Evolutionary conservation across 257 asterid genomes (phyloP).

Genomic region (Nicotiana undulata): DNA sequence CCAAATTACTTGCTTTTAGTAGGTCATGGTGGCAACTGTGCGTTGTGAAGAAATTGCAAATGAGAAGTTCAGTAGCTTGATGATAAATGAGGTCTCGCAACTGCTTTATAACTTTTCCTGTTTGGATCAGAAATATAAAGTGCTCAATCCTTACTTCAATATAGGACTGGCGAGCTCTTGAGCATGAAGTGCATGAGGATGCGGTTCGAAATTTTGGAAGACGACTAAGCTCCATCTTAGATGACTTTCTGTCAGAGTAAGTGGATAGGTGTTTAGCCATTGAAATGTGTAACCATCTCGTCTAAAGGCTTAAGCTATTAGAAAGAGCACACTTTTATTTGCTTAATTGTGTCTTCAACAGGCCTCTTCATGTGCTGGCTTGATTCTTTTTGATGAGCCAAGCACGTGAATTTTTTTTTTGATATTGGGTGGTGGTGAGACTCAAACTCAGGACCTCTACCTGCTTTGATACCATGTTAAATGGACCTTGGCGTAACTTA

Average conservation of each 20-base stretch:
- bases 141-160: conserved; percentile 7
- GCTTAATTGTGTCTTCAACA: too few relatives aligned
- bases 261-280: background rate
- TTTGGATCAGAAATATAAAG: conserved; percentile 1
- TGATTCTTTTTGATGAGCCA: too few relatives aligned
- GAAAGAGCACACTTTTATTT: too few relatives aligned
- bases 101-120: conserved; percentile 1
- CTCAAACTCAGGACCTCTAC: too few relatives aligned
- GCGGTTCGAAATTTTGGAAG: conserved; percentile 37
- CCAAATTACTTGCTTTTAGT: conserved; percentile 1
- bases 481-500: too few relatives aligned
- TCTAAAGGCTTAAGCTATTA: too few relatives aligned
- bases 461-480: too few relatives aligned
- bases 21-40: conserved; percentile 62
- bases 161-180: conserved; percentile 42
- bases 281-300: too few relatives aligned
- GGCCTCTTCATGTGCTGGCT: too few relatives aligned
- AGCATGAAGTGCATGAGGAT: conserved; percentile 34
- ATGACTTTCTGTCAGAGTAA: conserved; percentile 41
- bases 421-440: too few relatives aligned
- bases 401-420: too few relatives aligned
- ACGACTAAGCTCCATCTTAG: conserved; percentile 36
- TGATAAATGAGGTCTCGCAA: conserved; percentile 27
- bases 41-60: conserved; percentile 56
- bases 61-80: conserved; percentile 35